Base-by-base conservation (phyloP, 345 rosid genomes). In the Salix udensis region DNA sequence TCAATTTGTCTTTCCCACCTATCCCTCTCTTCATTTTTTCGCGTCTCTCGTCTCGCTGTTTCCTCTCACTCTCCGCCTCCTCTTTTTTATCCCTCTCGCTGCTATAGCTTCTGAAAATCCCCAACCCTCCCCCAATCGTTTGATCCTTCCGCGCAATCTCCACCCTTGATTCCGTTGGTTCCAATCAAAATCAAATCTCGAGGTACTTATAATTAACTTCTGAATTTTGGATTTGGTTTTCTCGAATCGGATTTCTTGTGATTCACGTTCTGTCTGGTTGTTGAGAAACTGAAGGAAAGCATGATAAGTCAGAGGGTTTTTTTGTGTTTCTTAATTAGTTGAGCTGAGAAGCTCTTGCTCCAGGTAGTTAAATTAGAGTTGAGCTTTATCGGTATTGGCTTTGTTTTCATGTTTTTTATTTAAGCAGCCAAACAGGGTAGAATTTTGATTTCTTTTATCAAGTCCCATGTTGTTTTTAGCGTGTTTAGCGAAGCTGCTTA, bases 1-100 rank as follows among this genome's bases (percentile, higher is more conserved):
- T 26, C 68, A n/a, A 73, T 61, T 79, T 65, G 74, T 62, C 74
- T 26, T 46, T 60, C 39, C 74, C 70, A 46, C 68, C 77, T 34
- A 8, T 76, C 42, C 42, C 7, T 19, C 16, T 19, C 11, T 28
- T 26, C 30, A 13, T 19, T n/a, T 62, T 64, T 73, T 72, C 40
- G 28, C 40, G 48, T 65, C 31, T 72, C 40, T 16, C 40, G 48
- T 50, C 31, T 55, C 73, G 16, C 34, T 24, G 55, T 65, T 37
- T 52, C 24, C 64, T 60, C 31, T 42, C n/a, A 16, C 71, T 26
- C 44, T 68, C 6, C 79, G 62, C 68, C 68, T 60, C 68, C 23
- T 60, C 21, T 16, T 58, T n/a, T 58, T 58, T n/a, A 39, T 42
- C 61, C 44, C 37, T 28, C 16, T 26, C 46, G 60, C 74, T 69